Percentiles rank a stretch among this genome's conserved stretches.
These are phyloP conservation scores for Exsudoporus floridanus DNA, from an alignment of 1,284 basidiomycete genomes.

Conservation along the genomic window DNA sequence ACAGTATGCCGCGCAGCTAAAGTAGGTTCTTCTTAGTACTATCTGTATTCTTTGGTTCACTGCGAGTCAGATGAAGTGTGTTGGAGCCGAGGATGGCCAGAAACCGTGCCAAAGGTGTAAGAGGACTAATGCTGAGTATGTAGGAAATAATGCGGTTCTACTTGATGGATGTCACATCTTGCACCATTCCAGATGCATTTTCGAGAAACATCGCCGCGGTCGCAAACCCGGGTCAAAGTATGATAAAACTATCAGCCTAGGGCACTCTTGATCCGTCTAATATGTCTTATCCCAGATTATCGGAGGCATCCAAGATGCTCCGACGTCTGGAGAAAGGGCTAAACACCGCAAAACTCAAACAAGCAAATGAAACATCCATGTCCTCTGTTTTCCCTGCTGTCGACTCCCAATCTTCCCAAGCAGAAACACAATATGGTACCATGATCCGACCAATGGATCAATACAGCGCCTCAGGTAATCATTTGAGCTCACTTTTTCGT, in stretches of 20 bases:
- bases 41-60: conserved; percentile 19
- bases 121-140: conserved; percentile 70
- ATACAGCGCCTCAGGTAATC: conserved; percentile 42
- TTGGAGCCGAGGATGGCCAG: conserved; percentile 77
- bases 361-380: conserved; percentile 34
- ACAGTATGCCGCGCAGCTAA: conserved; percentile 81
- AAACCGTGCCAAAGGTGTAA: conserved; percentile 76
- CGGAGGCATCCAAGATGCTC: conserved; percentile 84
- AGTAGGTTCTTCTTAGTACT: conserved; percentile 42
- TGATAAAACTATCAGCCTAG: conserved; percentile 20
- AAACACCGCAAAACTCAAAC: conserved; percentile 70
- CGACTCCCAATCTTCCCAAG: conserved; percentile 37
- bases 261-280: conserved; percentile 10
- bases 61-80: conserved; percentile 75
- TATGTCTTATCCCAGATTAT: conserved; percentile 50
- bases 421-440: conserved; percentile 30
- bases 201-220: conserved; percentile 82
- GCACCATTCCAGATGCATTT: conserved; percentile 57
- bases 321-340: conserved; percentile 79
- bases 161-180: conserved; percentile 14
- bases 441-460: conserved; percentile 37
- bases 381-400: conserved; percentile 33
- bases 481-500: neutral
- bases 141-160: conserved; percentile 23
- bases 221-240: conserved; percentile 88